Percentiles rank a stretch among this genome's conserved stretches.
phyloP scores from a whole-genome alignment of 169 alveolate genomes.

The Blepharisma undulans region DNA sequence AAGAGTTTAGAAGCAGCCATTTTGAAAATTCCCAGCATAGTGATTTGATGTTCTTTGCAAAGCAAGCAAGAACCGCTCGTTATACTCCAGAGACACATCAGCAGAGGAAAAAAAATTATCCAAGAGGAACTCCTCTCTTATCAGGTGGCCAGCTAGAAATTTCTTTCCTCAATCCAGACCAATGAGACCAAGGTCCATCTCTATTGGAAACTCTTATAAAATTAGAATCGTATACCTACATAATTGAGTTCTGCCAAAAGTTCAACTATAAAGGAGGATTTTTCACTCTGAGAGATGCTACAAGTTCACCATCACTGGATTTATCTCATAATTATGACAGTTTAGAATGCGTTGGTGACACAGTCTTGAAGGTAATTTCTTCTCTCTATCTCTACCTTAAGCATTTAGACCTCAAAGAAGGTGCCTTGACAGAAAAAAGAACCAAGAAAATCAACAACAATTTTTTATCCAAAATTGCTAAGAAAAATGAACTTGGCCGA shows the following conservation, averaged over 20 bases:
- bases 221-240: neutral
- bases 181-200: neutral
- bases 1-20: neutral
- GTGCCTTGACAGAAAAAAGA: neutral
- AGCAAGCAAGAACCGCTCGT: neutral
- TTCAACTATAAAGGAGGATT: conserved; percentile 17
- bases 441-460: neutral
- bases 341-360: conserved; percentile 23
- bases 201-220: neutral
- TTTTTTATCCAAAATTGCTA: neutral
- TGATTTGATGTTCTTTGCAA: neutral
- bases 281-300: neutral
- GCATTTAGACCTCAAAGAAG: neutral
- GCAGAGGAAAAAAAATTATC: neutral
- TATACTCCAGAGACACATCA: neutral
- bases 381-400: neutral
- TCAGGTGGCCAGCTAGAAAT: neutral
- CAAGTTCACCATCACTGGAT: neutral
- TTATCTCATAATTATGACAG: neutral
- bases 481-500: neutral
- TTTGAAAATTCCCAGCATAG: neutral
- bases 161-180: neutral
- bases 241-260: neutral
- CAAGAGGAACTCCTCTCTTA: neutral
- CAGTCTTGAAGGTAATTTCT: neutral